Percentiles rank a stretch among this genome's conserved stretches.
Evolutionary conservation across 495 filamentous ascomycete genomes (phyloP).

Genomic region (Aspergillus ostianus): DNA sequence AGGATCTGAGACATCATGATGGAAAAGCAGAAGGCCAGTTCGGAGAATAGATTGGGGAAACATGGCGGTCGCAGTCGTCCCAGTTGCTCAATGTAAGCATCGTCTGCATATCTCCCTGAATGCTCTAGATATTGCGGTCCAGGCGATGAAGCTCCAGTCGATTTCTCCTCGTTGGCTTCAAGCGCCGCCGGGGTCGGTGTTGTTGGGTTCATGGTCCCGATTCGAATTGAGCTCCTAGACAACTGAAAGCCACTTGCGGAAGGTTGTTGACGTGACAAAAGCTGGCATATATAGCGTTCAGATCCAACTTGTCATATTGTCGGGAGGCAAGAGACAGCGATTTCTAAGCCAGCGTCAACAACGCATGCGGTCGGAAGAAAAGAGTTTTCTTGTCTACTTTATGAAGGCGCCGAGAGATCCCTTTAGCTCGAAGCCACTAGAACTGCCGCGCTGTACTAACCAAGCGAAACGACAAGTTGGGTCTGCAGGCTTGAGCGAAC

Average conservation of each 20-base stretch:
- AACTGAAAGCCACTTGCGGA: background rate
- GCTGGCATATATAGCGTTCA: background rate
- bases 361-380: background rate
- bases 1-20: slow-evolving; percentile 73
- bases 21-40: slow-evolving; percentile 70
- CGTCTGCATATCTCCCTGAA: slow-evolving; percentile 8
- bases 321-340: background rate
- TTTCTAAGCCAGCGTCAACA: background rate
- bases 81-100: slow-evolving; percentile 27
- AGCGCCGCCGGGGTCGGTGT: background rate
- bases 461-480: background rate
- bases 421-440: background rate
- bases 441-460: too few relatives aligned
- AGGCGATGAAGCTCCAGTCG: too few relatives aligned
- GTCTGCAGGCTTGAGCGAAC: background rate
- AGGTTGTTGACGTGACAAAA: too few relatives aligned
- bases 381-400: background rate
- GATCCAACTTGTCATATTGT: background rate
- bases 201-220: background rate
- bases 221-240: background rate
- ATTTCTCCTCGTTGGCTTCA: slow-evolving; percentile 1
- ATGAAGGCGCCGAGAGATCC: background rate
- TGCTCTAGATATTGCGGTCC: slow-evolving; percentile 1
- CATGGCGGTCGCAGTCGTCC: slow-evolving; percentile 67
- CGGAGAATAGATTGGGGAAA: slow-evolving; percentile 60